A percentile compares a stretch with the other conserved stretches of the same genome.
These are phyloP conservation scores for Colletotrichum australisinense DNA, from an alignment of 2,329 filamentous ascomycete species.

Conservation along the genomic window DNA sequence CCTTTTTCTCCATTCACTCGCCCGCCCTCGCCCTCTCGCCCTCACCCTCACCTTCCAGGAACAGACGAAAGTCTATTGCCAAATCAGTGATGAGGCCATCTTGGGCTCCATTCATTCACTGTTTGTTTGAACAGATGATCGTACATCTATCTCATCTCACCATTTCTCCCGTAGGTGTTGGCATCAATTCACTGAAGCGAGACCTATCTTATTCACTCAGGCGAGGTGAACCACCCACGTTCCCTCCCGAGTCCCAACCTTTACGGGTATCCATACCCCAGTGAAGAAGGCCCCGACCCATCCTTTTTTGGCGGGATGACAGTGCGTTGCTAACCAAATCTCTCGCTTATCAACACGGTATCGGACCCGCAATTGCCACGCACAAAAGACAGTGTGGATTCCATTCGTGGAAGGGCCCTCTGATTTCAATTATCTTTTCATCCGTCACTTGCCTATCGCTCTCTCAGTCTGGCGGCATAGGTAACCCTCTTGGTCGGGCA, in stretches of 20 bases:
- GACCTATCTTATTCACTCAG: not conserved
- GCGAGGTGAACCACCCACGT: not conserved
- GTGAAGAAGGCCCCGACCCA: not conserved
- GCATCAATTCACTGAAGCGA: not conserved
- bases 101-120: not conserved
- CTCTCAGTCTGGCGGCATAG: not conserved
- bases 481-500: not conserved
- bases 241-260: not conserved
- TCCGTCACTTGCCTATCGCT: not conserved
- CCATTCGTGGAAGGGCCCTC: constrained; percentile 1
- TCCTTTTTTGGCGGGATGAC: constrained; percentile 13
- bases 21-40: not conserved
- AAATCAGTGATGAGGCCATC: too few relatives aligned
- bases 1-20: not conserved
- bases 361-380: constrained; percentile 17
- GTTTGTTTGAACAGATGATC: not conserved
- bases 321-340: constrained; percentile 1
- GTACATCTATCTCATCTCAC: not conserved
- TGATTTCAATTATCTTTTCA: not conserved
- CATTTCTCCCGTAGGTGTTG: not conserved
- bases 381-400: constrained; percentile 33
- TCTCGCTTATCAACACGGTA: constrained; percentile 32
- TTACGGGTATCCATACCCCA: constrained; percentile 1
- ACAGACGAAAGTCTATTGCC: not conserved
- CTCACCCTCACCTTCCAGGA: not conserved